Evolutionary conservation across 2,329 filamentous ascomycete genomes (phyloP), one percentile per base, ranked within the genome.

Genomic region (Arthrobotrys sinensis): DNA sequence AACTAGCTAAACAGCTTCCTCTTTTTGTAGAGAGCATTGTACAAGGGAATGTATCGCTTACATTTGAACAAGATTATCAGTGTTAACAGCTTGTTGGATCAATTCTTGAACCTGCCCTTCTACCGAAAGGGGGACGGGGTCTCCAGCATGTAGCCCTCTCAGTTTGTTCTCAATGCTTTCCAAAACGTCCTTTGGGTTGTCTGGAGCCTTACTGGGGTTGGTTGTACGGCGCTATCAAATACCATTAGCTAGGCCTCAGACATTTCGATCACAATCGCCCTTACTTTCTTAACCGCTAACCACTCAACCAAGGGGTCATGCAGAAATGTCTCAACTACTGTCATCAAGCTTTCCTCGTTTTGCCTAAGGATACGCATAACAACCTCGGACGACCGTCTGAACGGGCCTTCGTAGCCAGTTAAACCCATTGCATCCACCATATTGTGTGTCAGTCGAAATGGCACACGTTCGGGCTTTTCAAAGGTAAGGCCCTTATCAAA

Each of bases 401-500:
- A 99, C 0, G 96, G 94, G 0, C 96, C 87, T 84, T 98, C 96
- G 83, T 96, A 93, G 78, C 94, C 93, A 83, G 96, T 95, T 21
- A 96, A 91, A 4, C 96, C 96, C 90, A 99, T 98, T 10, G 96
- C 96, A 80, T 97, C 93, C 40, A 96, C 90, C 95, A 99, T 98
- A 85, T 99, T 99, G 87, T 97, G 95, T 3, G 96, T 99, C 48
- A 99, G 88, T 14, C 96, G 92, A 87, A 99, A 99, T 1, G 96
- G 96, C 0, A 99, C 96, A 34, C 92, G 88, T 85, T 99, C 96
- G 0, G 96, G 95, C 84, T 96, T 97, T 80, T 94, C 91, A 83
- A 99, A 98, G 0, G 94, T 97, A 46, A 95, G 89, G 0, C 96
- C 96, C 83, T 99, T 99, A 86, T 99, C 96, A 84, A 99, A 99